Conservation (phyloP, 1,139 yeast genomes). For the Suhomyces chickasaworum region DNA sequence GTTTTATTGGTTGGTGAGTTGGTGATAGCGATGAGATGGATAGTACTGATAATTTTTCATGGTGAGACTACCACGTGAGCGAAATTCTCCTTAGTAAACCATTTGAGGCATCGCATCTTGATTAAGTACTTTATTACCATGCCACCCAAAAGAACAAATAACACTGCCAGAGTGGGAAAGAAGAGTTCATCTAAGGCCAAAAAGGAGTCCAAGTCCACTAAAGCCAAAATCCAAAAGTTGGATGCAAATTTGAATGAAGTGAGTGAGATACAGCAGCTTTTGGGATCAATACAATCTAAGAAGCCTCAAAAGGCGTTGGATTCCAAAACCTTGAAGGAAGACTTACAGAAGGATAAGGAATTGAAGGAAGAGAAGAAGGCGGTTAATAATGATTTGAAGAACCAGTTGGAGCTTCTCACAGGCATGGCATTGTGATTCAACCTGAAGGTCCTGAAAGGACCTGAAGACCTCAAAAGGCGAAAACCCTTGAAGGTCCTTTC, state of each 20-base stretch:
- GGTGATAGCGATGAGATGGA: conserved; percentile 9
- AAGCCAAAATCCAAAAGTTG: conserved; percentile 44
- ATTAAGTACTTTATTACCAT: background rate
- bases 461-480: too few species aligned
- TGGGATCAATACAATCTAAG: conserved; percentile 17
- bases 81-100: too few species aligned
- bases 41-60: conserved; percentile 9
- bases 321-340: conserved; percentile 41
- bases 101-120: conserved; percentile 1
- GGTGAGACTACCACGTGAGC: conserved; percentile 7
- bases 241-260: conserved; percentile 42
- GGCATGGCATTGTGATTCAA: conserved; percentile 54
- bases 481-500: too few species aligned
- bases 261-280: conserved; percentile 34
- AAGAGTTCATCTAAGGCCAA: conserved; percentile 15
- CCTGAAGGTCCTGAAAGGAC: too few species aligned
- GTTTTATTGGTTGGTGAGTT: too few species aligned
- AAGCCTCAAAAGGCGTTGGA: conserved; percentile 31
- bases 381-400: conserved; percentile 52
- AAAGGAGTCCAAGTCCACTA: conserved; percentile 36
- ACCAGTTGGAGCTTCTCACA: conserved; percentile 61
- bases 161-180: conserved; percentile 5
- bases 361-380: conserved; percentile 38
- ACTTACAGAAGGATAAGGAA: conserved; percentile 44
- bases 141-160: conserved; percentile 7